phyloP scores from a whole-genome alignment of 2,329 filamentous ascomycete genomes.

The Emericellopsis cladophorae region DNA sequence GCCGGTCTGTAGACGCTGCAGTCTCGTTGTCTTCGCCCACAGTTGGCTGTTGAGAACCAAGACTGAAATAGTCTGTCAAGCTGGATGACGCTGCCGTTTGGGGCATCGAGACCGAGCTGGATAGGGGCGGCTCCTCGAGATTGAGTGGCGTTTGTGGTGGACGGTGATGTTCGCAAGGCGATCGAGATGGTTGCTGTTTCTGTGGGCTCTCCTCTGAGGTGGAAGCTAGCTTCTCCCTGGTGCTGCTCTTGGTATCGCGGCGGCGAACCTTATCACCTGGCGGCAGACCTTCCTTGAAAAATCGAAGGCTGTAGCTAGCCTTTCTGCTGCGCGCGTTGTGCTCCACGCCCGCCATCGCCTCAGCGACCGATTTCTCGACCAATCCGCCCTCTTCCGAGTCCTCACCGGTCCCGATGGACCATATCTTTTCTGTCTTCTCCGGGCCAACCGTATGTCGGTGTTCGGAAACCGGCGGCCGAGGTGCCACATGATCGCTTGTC shows the following conservation, averaged over 20 bases:
- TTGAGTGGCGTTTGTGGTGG: too few relatives aligned
- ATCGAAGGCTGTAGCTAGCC: constrained; percentile 52
- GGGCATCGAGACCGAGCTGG: too few relatives aligned
- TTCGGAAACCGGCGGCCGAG: constrained; percentile 24
- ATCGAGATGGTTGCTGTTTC: not conserved
- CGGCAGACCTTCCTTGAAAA: constrained; percentile 55
- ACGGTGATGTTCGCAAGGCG: not conserved
- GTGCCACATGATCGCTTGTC: constrained; percentile 6
- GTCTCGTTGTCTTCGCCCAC: too few relatives aligned
- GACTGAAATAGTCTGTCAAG: too few relatives aligned
- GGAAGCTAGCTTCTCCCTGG: constrained; percentile 27
- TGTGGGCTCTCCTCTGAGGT: constrained; percentile 17
- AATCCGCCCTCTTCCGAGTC: constrained; percentile 37
- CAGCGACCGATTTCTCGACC: constrained; percentile 52
- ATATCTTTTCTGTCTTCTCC: constrained; percentile 51
- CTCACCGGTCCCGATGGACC: constrained; percentile 47
- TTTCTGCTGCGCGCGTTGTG: constrained; percentile 53
- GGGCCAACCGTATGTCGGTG: constrained; percentile 29
- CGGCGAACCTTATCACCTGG: constrained; percentile 41
- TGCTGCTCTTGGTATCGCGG: constrained; percentile 27
- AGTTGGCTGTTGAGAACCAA: too few relatives aligned
- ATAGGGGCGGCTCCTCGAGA: too few relatives aligned
- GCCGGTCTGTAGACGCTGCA: too few relatives aligned
- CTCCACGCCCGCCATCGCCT: constrained; percentile 48
- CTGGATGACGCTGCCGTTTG: too few relatives aligned